phyloP scores from a whole-genome alignment of 2,329 filamentous ascomycete genomes.

The Fusarium ambrosium region DNA sequence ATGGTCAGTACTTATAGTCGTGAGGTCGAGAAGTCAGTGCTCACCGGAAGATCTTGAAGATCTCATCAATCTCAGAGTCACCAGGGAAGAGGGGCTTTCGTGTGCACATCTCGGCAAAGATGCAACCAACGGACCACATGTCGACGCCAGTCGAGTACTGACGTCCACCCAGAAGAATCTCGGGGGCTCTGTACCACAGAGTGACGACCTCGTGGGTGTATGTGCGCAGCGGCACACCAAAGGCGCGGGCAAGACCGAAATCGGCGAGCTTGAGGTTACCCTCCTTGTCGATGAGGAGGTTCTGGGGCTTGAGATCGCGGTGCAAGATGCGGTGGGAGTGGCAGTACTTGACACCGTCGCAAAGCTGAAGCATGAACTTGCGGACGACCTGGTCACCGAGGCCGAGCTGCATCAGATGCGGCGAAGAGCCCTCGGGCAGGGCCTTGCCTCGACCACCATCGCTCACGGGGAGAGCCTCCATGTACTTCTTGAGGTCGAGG shows the following conservation, averaged over 20 bases:
- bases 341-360: conserved; percentile 88
- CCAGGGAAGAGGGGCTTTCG: conserved; percentile 93
- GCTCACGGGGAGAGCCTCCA: conserved; percentile 88
- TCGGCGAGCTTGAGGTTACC: conserved; percentile 92
- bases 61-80: conserved; percentile 75
- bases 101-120: conserved; percentile 97
- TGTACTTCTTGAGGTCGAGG: conserved; percentile 94
- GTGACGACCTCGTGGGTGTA: conserved; percentile 97
- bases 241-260: conserved; percentile 90
- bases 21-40: conserved; percentile 36
- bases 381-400: conserved; percentile 86
- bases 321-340: conserved; percentile 90
- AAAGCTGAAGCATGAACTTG: conserved; percentile 92
- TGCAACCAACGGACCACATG: conserved; percentile 96
- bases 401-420: conserved; percentile 75
- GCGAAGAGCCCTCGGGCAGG: conserved; percentile 80
- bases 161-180: conserved; percentile 89
- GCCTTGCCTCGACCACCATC: conserved; percentile 89
- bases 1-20: conserved; percentile 17
- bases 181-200: conserved; percentile 91
- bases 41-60: conserved; percentile 77
- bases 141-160: conserved; percentile 96
- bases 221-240: conserved; percentile 89
- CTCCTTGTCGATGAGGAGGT: conserved; percentile 86
- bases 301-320: conserved; percentile 91